Evolutionary conservation across 441 rosid species (phyloP).

Genomic region (Geranium incanum): DNA sequence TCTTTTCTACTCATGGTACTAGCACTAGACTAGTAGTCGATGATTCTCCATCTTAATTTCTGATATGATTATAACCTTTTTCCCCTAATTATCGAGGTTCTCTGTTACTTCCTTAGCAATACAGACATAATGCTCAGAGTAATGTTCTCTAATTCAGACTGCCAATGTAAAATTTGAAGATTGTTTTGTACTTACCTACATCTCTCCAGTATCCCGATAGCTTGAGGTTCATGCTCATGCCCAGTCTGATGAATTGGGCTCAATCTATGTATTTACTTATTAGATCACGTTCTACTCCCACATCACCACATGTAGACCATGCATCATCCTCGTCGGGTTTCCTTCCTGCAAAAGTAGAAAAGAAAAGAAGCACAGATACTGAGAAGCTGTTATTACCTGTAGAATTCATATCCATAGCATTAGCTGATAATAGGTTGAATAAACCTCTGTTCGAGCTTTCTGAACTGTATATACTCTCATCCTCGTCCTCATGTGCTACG

Average conservation of each 20-base stretch:
- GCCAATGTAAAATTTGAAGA: no score
- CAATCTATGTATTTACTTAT: not conserved
- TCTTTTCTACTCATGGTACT: no score
- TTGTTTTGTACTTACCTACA: not conserved
- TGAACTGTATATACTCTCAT: conserved; percentile 17
- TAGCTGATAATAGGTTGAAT: conserved; percentile 8
- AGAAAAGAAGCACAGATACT: conserved; percentile 10
- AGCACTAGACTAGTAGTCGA: no score
- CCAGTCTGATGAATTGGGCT: not conserved
- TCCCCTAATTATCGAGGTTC: no score
- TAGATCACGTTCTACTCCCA: conserved; percentile 8
- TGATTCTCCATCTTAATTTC: no score
- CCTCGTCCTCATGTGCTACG: conserved; percentile 6
- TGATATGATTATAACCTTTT: no score
- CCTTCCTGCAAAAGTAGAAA: conserved; percentile 29
- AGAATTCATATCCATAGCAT: not conserved
- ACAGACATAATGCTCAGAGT: no score
- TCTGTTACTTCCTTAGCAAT: no score
- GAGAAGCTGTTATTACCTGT: conserved; percentile 12
- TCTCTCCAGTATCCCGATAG: not conserved
- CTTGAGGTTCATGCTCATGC: not conserved
- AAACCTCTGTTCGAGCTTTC: conserved; percentile 41
- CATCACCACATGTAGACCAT: conserved; percentile 23
- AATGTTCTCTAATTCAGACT: no score
- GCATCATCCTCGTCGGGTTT: conserved; percentile 29